Conservation (phyloP, 352 stramenopile species). For the Pythium brassicae region DNA sequence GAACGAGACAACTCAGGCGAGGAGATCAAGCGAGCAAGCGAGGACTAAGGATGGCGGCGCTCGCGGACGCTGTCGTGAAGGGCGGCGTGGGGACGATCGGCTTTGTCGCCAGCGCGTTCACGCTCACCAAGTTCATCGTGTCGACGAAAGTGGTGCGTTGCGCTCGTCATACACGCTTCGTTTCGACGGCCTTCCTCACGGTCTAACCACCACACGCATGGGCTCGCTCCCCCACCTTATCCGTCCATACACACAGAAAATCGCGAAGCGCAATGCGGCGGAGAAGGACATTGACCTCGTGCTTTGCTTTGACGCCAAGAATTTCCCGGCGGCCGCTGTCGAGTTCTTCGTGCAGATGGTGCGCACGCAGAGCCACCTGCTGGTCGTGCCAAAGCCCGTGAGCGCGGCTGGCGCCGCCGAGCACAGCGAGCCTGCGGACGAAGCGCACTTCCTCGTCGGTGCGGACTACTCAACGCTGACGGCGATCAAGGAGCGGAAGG, state of each 20-base stretch:
- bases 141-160: slow-evolving; percentile 54
- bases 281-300: slow-evolving; percentile 73
- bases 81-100: slow-evolving; percentile 62
- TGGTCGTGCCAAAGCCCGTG: slow-evolving; percentile 37
- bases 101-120: slow-evolving; percentile 69
- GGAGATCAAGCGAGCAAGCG: background rate
- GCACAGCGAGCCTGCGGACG: slow-evolving; percentile 13
- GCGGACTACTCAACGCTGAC: slow-evolving; percentile 40
- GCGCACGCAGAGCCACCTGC: slow-evolving; percentile 53
- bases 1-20: background rate
- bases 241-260: slow-evolving; percentile 30
- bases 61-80: slow-evolving; percentile 62
- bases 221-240: slow-evolving; percentile 6
- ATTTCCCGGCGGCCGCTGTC: slow-evolving; percentile 36
- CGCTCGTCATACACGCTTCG: slow-evolving; percentile 9
- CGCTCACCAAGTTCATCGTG: slow-evolving; percentile 80
- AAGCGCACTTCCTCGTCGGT: slow-evolving; percentile 55
- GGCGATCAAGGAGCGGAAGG: slow-evolving; percentile 56
- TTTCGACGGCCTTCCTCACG: no score
- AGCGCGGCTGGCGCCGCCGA: slow-evolving; percentile 15
- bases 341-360: slow-evolving; percentile 72
- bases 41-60: slow-evolving; percentile 34
- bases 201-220: no score
- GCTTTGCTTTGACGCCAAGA: slow-evolving; percentile 65
- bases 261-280: slow-evolving; percentile 34